Evolutionary conservation across 169 alveolate species (phyloP), one percentile per base, ranked within the genome.

Genomic region (Plasmodium yoelii): DNA sequence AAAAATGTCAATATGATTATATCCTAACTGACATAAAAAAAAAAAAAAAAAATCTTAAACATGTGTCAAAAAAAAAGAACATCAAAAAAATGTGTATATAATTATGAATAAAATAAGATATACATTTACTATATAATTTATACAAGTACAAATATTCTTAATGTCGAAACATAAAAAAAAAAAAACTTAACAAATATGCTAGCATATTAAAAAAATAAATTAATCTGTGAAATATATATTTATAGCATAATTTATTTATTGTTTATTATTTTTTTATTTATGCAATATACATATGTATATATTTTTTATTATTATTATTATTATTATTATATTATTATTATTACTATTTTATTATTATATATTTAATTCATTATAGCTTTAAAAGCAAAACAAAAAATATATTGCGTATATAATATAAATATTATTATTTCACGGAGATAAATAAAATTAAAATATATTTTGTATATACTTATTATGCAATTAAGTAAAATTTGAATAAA

Each of bases 31-130:
- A 22, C 60, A 72, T 71, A 59, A 59, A 72, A 72, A 72, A 55
- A 15, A n/a, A 55, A 59, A 59, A 72, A 72, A 72, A 55, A 15
- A n/a, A 55, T 72, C 55, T 49, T 19, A 13, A 56, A 8, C 72
- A 53, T 49, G 64, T 71, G 87, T 74, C 69, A 74, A 74, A 87
- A 47, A 55, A 73, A 71, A 71, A 86, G 42, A 86, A 69, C 22
- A 61, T 46, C 13, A 39, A 44, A 68, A 44, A 68, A 15, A 68
- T 68, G 46, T 22, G 75, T 13, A 74, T 24, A 56, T 39, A 28
- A 47, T 44, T 73, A 70, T 71, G 10, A 44, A 42, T 71, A 26
- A 12, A n/a, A 15, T 7, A 4, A 55, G n/a, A 42, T 68, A 56
- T 68, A 68, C 65, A 71, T 86, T 24, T 84, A 7, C 42, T 34